A percentile compares a stretch with the other conserved stretches of the same genome.
Conservation (phyloP, 768 basidiomycete species). For the Trametes elegans region DNA sequence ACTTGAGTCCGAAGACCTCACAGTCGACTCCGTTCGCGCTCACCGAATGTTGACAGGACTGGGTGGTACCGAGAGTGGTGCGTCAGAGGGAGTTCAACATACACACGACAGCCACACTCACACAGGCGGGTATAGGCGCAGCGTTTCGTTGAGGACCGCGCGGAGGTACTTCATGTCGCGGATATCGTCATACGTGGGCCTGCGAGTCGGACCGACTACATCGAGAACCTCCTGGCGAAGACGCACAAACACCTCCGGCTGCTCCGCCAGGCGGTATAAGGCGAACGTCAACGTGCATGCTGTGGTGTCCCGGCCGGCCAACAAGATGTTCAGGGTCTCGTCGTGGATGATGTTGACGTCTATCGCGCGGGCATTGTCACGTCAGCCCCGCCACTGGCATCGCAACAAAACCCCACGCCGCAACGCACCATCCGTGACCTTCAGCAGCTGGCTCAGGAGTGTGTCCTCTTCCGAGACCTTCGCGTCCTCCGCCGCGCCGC, state of each 20-base stretch:
- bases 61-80: background rate
- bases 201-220: slow-evolving; percentile 40
- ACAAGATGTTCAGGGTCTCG: slow-evolving; percentile 28
- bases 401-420: no score
- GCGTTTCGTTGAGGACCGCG: slow-evolving; percentile 23
- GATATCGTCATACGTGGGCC: slow-evolving; percentile 55
- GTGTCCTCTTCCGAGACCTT: slow-evolving; percentile 32
- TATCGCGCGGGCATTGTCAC: background rate
- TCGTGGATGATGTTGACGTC: slow-evolving; percentile 28
- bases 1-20: background rate
- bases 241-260: slow-evolving; percentile 44
- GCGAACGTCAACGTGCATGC: slow-evolving; percentile 52
- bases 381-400: no score
- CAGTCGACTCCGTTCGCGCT: no score
- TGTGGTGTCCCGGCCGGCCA: slow-evolving; percentile 33
- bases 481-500: slow-evolving; percentile 14
- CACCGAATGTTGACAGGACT: slow-evolving; percentile 15
- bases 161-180: slow-evolving; percentile 51
- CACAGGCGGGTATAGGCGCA: slow-evolving; percentile 25
- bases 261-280: slow-evolving; percentile 52
- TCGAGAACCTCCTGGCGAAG: slow-evolving; percentile 51
- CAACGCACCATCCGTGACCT: slow-evolving; percentile 37
- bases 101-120: background rate
- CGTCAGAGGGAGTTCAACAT: background rate
- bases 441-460: slow-evolving; percentile 38